A percentile compares a stretch with the other conserved stretches of the same genome.
Evolutionary conservation across 352 stramenopile genomes (phyloP).

Genomic region (Globisporangium recalcitrans): DNA sequence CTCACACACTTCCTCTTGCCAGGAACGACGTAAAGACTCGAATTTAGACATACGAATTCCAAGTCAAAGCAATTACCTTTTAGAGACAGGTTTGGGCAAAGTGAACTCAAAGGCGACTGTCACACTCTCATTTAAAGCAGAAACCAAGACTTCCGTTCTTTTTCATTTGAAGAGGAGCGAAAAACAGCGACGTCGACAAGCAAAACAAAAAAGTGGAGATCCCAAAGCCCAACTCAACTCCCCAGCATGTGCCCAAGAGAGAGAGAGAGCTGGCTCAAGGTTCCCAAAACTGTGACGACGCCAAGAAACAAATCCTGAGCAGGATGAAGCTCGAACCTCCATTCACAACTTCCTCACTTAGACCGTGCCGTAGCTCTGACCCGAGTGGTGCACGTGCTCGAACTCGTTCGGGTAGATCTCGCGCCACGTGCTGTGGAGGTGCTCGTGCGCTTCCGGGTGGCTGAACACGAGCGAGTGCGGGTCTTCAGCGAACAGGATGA

Average conservation of each 20-base stretch:
- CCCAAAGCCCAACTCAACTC: neutral
- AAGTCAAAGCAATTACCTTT: too few relatives aligned
- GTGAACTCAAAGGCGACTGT: too few relatives aligned
- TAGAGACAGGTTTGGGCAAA: too few relatives aligned
- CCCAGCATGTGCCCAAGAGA: neutral
- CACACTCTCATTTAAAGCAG: neutral
- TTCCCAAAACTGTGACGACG: too few relatives aligned
- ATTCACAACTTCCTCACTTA: neutral
- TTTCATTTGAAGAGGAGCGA: neutral
- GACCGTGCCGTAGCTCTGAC: conserved; percentile 10
- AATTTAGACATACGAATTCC: too few relatives aligned
- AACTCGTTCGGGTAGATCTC: conserved; percentile 48
- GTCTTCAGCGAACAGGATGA: conserved; percentile 51
- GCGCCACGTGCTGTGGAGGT: conserved; percentile 36
- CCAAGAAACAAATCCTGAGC: too few relatives aligned
- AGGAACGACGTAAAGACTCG: too few relatives aligned
- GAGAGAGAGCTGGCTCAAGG: too few relatives aligned
- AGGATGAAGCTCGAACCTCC: too few relatives aligned
- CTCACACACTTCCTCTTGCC: too few relatives aligned
- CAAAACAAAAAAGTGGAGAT: neutral
- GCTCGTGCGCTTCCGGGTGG: conserved; percentile 35
- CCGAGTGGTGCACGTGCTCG: conserved; percentile 10
- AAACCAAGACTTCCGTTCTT: neutral
- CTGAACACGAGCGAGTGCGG: conserved; percentile 32
- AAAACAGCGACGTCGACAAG: neutral